phyloP scores from a whole-genome alignment of 2,329 filamentous ascomycete genomes.

The Zalaria obscura region DNA sequence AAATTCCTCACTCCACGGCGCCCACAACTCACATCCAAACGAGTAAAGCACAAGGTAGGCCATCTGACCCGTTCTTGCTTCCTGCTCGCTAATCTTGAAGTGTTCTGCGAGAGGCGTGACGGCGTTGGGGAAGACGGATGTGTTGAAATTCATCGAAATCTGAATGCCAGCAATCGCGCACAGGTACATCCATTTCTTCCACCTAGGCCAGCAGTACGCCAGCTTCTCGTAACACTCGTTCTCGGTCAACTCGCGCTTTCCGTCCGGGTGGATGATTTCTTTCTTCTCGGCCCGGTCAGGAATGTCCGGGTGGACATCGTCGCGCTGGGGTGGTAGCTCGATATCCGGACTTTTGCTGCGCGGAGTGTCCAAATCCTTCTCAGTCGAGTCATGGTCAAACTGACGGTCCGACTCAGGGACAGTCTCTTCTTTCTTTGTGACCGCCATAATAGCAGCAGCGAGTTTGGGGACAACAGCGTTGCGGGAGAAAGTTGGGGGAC shows the following conservation, averaged over 20 bases:
- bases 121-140: slow-evolving; percentile 33
- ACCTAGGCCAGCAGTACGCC: slow-evolving; percentile 26
- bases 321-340: no score
- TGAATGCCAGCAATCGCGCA: slow-evolving; percentile 33
- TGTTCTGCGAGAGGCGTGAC: slow-evolving; percentile 37
- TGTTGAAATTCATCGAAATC: slow-evolving; percentile 38
- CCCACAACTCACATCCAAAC: slow-evolving; percentile 38
- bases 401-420: no score
- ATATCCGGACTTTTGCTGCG: neutral
- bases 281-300: slow-evolving; percentile 3
- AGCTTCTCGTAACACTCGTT: slow-evolving; percentile 19
- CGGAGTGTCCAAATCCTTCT: neutral
- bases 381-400: neutral
- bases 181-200: slow-evolving; percentile 35
- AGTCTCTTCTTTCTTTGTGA: no score
- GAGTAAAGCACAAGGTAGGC: slow-evolving; percentile 58
- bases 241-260: slow-evolving; percentile 9
- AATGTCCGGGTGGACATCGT: neutral
- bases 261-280: slow-evolving; percentile 4
- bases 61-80: slow-evolving; percentile 58
- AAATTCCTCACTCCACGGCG: slow-evolving; percentile 39
- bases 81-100: slow-evolving; percentile 54
- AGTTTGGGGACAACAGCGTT: no score
- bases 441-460: no score
- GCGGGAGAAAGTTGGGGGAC: no score